phyloP scores from a whole-genome alignment of 1,284 basidiomycete species.

The Tetrapyrgos nigripes region DNA sequence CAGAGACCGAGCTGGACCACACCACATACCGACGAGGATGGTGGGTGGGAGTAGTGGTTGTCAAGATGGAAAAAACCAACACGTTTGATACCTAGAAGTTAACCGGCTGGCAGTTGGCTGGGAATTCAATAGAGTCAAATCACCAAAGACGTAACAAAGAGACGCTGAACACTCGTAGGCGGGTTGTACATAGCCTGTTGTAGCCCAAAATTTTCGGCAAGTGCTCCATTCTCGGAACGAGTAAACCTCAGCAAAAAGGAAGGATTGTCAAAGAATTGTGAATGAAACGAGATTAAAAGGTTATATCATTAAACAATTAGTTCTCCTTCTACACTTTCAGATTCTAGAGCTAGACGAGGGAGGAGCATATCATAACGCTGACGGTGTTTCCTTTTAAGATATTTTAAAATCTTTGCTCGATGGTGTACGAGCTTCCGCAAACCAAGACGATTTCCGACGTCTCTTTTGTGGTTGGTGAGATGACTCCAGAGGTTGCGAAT shows the following conservation, averaged over 20 bases:
- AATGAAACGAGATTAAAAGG: too few relatives aligned
- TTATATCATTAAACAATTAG: slow-evolving; percentile 64
- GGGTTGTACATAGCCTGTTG: too few relatives aligned
- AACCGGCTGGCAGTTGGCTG: too few relatives aligned
- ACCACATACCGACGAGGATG: too few relatives aligned
- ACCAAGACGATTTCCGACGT: slow-evolving; percentile 79
- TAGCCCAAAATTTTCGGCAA: too few relatives aligned
- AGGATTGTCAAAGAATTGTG: not conserved
- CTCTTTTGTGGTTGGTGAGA: slow-evolving; percentile 71
- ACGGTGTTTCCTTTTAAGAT: slow-evolving; percentile 73
- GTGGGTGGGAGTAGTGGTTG: too few relatives aligned
- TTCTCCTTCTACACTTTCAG: slow-evolving; percentile 88
- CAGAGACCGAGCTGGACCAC: too few relatives aligned
- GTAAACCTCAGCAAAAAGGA: not conserved
- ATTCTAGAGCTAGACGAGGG: slow-evolving; percentile 79
- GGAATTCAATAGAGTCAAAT: too few relatives aligned
- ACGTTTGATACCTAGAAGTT: too few relatives aligned
- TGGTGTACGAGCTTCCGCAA: slow-evolving; percentile 83
- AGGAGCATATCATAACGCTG: slow-evolving; percentile 81
- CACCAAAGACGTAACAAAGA: too few relatives aligned
- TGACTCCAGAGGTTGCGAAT: slow-evolving; percentile 88
- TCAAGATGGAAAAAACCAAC: too few relatives aligned
- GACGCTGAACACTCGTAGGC: too few relatives aligned
- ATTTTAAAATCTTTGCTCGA: slow-evolving; percentile 84
- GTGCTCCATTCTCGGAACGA: not conserved